Base-by-base conservation (phyloP, 495 filamentous ascomycete genomes). In the Neurospora sp. region DNA sequence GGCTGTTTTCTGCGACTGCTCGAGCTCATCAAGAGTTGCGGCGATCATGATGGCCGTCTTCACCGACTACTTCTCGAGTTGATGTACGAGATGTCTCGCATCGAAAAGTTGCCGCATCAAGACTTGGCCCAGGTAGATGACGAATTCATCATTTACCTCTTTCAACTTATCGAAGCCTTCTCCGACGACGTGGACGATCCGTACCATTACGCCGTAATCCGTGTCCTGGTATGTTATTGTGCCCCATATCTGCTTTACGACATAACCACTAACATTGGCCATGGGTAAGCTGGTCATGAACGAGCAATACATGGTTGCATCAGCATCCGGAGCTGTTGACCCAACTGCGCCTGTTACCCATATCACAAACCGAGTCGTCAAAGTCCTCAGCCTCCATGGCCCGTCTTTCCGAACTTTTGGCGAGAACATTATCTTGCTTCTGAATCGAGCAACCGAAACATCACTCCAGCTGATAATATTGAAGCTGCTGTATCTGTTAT, bases 81-180 rank as follows among this genome's bases (percentile, higher is more conserved):
- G 73, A 85, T 98, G 75, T 99, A 97, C 81, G 96, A 98, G 85
- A 97, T 98, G 93, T 96, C 93, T 53, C 88, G 96, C 69, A 93
- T 98, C 80, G 95, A 98, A 82, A 86, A 90, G 68, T 79, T 99
- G 22, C 90, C 88, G 74, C 82, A 85, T 71, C 89, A 94, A 73
- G 95, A 98, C 78, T 80, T 99, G 72, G 84, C 91, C 87, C 86
- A 83, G 37, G 83, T 98, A 72, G 92, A 97, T 78, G 96, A 99
- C 78, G 86, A 87, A 42, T 97, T 98, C 76, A 86, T 98, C 71
- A 85, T 85, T 14, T 92, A 93, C 77, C 87, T 98, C 11, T 97
- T 98, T 77, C 85, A 90, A 71, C 89, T 98, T 71, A 96, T 97
- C 76, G 96, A 99, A 82, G 86, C 91, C 71, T 84, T 96, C 14